Evolutionary conservation across 2,329 filamentous ascomycete species (phyloP), one percentile per base, ranked within the genome.

Genomic region (Ceratocystis papillata): DNA sequence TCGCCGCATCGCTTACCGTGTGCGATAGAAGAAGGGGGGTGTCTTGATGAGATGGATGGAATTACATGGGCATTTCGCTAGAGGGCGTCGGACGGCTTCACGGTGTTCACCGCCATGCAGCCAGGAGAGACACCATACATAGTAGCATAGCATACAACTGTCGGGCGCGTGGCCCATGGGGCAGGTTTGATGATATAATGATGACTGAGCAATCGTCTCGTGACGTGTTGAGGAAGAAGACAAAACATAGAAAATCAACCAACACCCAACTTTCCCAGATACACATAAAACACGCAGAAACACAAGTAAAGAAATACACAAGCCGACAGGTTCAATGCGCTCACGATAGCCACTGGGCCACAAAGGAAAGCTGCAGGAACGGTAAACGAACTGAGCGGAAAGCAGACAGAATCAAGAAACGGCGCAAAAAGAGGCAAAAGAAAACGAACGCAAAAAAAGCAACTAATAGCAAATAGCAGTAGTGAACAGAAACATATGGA

Each of bases 11-110:
- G 55, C n/a, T 4, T 59, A 17, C 30, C 55, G 15, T 59, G 55
- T 37, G 17, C 2, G 77, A 77, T 20, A 74, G 79, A 65, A 55
- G 50, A 48, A 45, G 50, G 22, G 6, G 45, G 60, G 70, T 82
- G 80, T 70, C 75, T 83, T 70, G 81, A 83, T 69, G 80, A 82
- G 68, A 71, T 83, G 68, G 81, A 83, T 68, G 81, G 80, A 8
- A 81, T 83, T 68, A 78, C 79, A 5, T 82, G 80, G 75, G 73
- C 74, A 68, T 64, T 67, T 45, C 48, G 67, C 45, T 68, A 63
- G 61, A n/a, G 30, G 46, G 20, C 7, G 55, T 2, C 12, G n/a
- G 7, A 6, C 28, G 12, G 37, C 37, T 41, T 41, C 37, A 33
- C 30, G 10, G 12, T 30, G 30, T 30, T n/a, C 5, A 22, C 48